Evolutionary conservation across 2,329 filamentous ascomycete genomes (phyloP).

Genomic region (Escovopsis sp.): DNA sequence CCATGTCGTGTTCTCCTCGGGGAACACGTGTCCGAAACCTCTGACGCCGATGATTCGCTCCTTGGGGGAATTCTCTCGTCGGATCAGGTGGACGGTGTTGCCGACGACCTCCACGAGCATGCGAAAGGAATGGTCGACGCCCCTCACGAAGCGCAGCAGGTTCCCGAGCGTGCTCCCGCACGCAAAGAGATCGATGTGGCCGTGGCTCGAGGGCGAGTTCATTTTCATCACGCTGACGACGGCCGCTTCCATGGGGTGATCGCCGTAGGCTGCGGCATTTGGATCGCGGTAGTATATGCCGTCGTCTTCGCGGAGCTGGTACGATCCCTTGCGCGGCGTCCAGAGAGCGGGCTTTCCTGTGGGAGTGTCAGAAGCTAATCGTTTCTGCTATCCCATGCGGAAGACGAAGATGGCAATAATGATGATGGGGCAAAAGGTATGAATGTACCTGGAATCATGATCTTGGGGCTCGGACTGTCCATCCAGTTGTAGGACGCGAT

Average conservation of each 20-base stretch:
- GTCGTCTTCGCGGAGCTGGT: constrained; percentile 24
- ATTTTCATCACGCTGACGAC: constrained; percentile 24
- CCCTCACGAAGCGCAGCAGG: constrained; percentile 40
- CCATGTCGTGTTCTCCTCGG: constrained; percentile 52
- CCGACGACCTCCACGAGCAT: constrained; percentile 42
- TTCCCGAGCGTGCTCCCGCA: constrained; percentile 49
- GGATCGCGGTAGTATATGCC: constrained; percentile 38
- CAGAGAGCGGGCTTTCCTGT: constrained; percentile 19
- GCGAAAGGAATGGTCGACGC: constrained; percentile 34
- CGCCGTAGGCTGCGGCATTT: constrained; percentile 35
- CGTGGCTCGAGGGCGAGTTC: constrained; percentile 5
- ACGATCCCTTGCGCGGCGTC: constrained; percentile 15
- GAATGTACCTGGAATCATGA: constrained; percentile 26
- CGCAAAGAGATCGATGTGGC: constrained; percentile 21
- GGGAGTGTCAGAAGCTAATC: not conserved
- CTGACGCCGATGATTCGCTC: constrained; percentile 38
- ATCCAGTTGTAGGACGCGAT: constrained; percentile 38
- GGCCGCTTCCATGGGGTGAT: constrained; percentile 35
- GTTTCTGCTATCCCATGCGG: not conserved
- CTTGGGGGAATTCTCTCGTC: constrained; percentile 43
- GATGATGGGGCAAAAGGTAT: too few species aligned
- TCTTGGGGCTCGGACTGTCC: constrained; percentile 23
- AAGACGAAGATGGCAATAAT: not conserved
- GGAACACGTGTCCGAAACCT: constrained; percentile 54
- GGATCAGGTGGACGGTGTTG: constrained; percentile 46